Base-by-base conservation (phyloP, 768 basidiomycete genomes). In the Boletus reticulatus region DNA sequence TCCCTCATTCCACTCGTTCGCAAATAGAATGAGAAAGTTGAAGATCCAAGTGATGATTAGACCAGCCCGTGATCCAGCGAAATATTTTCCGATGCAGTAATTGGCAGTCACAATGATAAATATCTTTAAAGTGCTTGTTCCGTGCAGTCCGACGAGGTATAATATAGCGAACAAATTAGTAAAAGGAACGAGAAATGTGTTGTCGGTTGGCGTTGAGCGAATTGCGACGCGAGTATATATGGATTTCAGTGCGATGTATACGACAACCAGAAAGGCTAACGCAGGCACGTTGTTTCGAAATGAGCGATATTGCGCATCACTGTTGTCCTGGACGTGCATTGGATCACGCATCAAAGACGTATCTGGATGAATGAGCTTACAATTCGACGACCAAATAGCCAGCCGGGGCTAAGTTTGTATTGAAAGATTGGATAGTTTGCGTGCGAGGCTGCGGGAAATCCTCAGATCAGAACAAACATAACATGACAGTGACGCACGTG, bases 261-360 rank as follows among this genome's bases (percentile, higher is more conserved):
- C 62, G 27, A 73, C 55, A 16, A 76, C 73, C 29, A 90, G 75
- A 41, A 68, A 41, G 37, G 64, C 24, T 5, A 98, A 79, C 6
- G 85, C 70, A 6, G 87, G 82, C 44, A 98, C 67, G 67, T 94
- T 92, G 62, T 80, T 78, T 38, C 97, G 83, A 72, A 99, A 97
- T 4, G 85, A 81, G 24, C 88, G 88, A 68, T 94, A 98, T 75
- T 98, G 97, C 0, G 79, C 75, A 65, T 98, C 97, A 59, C 91
- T 93, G 66, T 88, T 91, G 71, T 99, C 97, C 96, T 98, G 59
- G 11, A 36, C 46, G 37, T n/a, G 34, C 2, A 29, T 48, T 41
- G 27, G 10, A 45, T 37, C 36, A 24, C 13, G 22, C n/a, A 49
- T 52, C 52, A 41, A 24, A 43, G 42, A 19, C n/a, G 38, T 19